phyloP scores from a whole-genome alignment of 2,329 filamentous ascomycete genomes.

The Microcyclosporella mali region DNA sequence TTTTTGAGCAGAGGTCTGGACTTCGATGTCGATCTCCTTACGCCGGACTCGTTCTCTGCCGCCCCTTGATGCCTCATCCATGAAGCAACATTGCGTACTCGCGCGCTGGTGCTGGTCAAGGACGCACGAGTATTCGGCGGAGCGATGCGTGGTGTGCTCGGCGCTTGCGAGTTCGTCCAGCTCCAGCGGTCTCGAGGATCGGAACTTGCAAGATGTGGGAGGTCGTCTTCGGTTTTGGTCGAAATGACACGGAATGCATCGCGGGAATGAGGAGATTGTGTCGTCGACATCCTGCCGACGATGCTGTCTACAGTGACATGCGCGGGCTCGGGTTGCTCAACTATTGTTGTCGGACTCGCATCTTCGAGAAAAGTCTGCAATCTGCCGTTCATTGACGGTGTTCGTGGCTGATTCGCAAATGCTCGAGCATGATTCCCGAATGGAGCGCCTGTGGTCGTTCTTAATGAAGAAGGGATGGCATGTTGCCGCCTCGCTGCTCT shows the following conservation, averaged over 20 bases:
- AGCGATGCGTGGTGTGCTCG: constrained; percentile 21
- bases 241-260: not conserved
- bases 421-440: not conserved
- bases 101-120: not conserved
- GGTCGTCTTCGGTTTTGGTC: not conserved
- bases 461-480: not conserved
- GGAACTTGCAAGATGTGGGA: not conserved
- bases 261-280: not conserved
- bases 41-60: not conserved
- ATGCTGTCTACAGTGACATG: not conserved
- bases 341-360: not conserved
- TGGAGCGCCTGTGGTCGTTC: not conserved
- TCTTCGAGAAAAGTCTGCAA: constrained; percentile 1
- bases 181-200: constrained; percentile 19
- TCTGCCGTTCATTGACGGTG: not conserved
- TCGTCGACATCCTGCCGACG: not conserved
- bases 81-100: constrained; percentile 6
- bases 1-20: constrained; percentile 12
- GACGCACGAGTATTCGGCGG: constrained; percentile 4
- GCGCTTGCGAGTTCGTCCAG: constrained; percentile 27
- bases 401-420: not conserved
- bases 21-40: not conserved
- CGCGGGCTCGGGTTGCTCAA: not conserved
- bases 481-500: no score
- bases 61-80: constrained; percentile 6